phyloP scores from a whole-genome alignment of 2,329 filamentous ascomycete species.

The Exserohilum rostratum region DNA sequence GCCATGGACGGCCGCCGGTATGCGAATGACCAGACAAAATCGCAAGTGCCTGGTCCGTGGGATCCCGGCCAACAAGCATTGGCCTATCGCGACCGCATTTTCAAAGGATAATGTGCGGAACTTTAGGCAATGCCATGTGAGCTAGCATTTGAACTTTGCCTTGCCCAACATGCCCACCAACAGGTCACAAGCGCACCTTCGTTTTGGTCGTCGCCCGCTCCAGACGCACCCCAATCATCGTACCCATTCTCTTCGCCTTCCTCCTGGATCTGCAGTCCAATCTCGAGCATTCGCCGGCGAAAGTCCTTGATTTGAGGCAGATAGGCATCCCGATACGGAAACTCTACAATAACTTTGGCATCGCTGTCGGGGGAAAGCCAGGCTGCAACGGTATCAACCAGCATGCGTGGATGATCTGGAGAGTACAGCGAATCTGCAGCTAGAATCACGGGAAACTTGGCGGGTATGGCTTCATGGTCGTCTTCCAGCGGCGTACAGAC shows the following conservation, averaged over 20 bases:
- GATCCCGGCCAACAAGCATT: background rate
- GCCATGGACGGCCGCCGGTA: slow-evolving; percentile 24
- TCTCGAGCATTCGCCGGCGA: slow-evolving; percentile 62
- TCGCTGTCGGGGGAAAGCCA: slow-evolving; percentile 66
- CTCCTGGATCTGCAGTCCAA: slow-evolving; percentile 61
- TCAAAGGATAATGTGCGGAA: slow-evolving; percentile 11
- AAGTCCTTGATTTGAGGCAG: slow-evolving; percentile 70
- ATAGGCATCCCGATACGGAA: slow-evolving; percentile 76
- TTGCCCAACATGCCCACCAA: slow-evolving; percentile 70
- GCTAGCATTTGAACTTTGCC: slow-evolving; percentile 26
- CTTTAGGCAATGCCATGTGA: slow-evolving; percentile 17
- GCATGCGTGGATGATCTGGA: slow-evolving; percentile 75
- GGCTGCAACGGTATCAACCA: slow-evolving; percentile 71
- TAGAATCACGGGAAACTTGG: slow-evolving; percentile 67
- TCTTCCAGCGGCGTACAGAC: slow-evolving; percentile 42
- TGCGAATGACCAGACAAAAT: slow-evolving; percentile 20
- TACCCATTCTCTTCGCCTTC: slow-evolving; percentile 69
- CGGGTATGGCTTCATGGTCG: slow-evolving; percentile 12
- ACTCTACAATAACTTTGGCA: slow-evolving; percentile 76
- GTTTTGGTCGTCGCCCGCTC: slow-evolving; percentile 55
- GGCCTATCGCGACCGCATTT: background rate
- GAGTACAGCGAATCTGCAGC: slow-evolving; percentile 90
- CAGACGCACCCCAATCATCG: slow-evolving; percentile 71
- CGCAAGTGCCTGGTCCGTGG: slow-evolving; percentile 6
- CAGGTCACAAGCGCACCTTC: slow-evolving; percentile 62